Conservation (phyloP, 2,329 filamentous ascomycete species). For the Sclerotinia borealis region DNA sequence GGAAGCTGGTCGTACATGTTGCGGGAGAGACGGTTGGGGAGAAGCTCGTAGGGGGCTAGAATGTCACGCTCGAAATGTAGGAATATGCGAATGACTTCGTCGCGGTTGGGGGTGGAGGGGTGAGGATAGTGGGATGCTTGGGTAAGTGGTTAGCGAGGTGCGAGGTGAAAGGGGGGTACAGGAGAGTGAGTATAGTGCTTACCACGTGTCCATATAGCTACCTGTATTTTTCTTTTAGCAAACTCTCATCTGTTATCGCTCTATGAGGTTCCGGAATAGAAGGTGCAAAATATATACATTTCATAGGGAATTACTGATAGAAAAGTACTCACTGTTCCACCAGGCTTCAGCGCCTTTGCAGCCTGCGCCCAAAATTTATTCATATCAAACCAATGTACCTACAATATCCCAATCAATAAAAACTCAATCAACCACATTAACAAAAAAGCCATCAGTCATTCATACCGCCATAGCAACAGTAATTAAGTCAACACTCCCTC, state of each 20-base stretch:
- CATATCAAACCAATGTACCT: constrained; percentile 48
- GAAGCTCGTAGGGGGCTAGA: constrained; percentile 34
- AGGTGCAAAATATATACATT: neutral
- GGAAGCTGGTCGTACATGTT: constrained; percentile 37
- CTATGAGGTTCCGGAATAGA: too few relatives aligned
- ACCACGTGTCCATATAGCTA: neutral
- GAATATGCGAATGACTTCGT: constrained; percentile 35
- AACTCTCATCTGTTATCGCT: neutral
- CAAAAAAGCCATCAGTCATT: neutral
- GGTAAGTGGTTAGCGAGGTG: neutral
- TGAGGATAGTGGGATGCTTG: constrained; percentile 18
- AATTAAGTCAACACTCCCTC: constrained; percentile 27
- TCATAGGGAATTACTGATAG: neutral
- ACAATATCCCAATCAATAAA: neutral
- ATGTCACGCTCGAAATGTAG: constrained; percentile 34
- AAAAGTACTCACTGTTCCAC: constrained; percentile 37
- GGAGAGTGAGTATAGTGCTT: neutral
- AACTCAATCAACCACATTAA: constrained; percentile 35
- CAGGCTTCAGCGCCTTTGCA: constrained; percentile 40
- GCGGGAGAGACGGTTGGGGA: constrained; percentile 35
- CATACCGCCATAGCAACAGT: constrained; percentile 26
- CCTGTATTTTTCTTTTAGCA: neutral
- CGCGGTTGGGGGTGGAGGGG: constrained; percentile 35
- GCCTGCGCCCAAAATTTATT: constrained; percentile 40
- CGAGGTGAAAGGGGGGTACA: neutral